phyloP scores from a whole-genome alignment of 1,139 yeast species.

The Sugiyamaella xylanicola region DNA sequence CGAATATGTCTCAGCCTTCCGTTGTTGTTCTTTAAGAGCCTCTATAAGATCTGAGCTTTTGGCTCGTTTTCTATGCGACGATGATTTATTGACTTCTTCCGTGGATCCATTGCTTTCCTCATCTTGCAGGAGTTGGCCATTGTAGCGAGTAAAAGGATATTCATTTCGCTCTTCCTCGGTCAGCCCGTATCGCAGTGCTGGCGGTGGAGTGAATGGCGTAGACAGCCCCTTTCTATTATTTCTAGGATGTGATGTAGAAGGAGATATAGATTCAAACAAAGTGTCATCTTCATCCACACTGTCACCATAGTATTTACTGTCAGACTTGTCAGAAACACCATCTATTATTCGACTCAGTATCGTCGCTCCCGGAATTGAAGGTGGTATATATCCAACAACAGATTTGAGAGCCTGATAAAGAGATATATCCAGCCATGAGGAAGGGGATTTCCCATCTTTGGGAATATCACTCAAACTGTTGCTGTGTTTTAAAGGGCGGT shows the following conservation, averaged over 20 bases:
- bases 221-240: background rate
- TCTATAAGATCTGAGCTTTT: conserved; percentile 16
- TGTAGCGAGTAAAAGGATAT: background rate
- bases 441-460: background rate
- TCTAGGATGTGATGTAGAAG: background rate
- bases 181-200: background rate
- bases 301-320: background rate
- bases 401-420: conserved; percentile 1
- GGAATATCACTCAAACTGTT: background rate
- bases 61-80: background rate
- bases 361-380: background rate
- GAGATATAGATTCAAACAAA: background rate
- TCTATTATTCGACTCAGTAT: conserved; percentile 1
- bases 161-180: background rate
- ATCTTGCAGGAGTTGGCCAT: background rate
- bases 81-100: background rate
- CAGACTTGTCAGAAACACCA: background rate
- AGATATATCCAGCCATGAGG: background rate
- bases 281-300: background rate
- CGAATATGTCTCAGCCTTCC: conserved; percentile 56
- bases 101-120: background rate
- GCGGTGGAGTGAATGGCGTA: conserved; percentile 5
- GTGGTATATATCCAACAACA: conserved; percentile 5
- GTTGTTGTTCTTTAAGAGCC: conserved; percentile 26
- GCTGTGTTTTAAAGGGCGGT: background rate